Evolutionary conservation across 2,329 filamentous ascomycete genomes (phyloP), one percentile per base, ranked within the genome.

Genomic region (Aspergillus latus): DNA sequence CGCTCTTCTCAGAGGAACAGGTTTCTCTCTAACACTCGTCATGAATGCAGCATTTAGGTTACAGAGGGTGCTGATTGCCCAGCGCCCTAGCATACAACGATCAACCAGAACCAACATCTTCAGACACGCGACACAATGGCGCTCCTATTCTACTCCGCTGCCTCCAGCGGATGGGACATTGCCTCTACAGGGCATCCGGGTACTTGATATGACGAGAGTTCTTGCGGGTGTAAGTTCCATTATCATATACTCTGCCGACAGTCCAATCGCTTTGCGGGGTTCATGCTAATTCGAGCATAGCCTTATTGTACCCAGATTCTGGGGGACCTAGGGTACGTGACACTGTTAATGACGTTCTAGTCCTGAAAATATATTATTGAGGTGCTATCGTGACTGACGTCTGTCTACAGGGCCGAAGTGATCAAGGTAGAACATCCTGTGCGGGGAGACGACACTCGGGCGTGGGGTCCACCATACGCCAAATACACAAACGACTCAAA

Each of bases 291-390:
- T 47, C 45, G 34, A 58, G 30, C 55, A 11, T 67, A 97, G 91
- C 94, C 94, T 63, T 97, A 97, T 70, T 97, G 92, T 68, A 97
- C 94, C 37, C 94, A 99, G 73, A 97, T 99, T 52, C 78, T 99
- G 8, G 94, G 93, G 55, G 94, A 99, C 75, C 82, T 99, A 65
- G 94, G 94, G 93, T 96, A 85, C 73, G 85, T 46, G 29, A 11
- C 21, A 21, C 42, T 40, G 21, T 26, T 26, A 10, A 7, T 15
- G 39, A 47, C 34, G 26, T 13, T 29, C n/a, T 10, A 47, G 28
- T 6, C n/a, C 5, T 26, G 6, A 36, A 11, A 9, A 26, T 53
- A 15, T n/a, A n/a, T n/a, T n/a, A n/a, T n/a, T n/a, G n/a, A n/a
- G n/a, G 10, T 7, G 39, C 30, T 2, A 26, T 29, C 15, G 37